Base-by-base conservation (phyloP, 1,139 yeast species). In the Wickerhamiella infanticola region DNA sequence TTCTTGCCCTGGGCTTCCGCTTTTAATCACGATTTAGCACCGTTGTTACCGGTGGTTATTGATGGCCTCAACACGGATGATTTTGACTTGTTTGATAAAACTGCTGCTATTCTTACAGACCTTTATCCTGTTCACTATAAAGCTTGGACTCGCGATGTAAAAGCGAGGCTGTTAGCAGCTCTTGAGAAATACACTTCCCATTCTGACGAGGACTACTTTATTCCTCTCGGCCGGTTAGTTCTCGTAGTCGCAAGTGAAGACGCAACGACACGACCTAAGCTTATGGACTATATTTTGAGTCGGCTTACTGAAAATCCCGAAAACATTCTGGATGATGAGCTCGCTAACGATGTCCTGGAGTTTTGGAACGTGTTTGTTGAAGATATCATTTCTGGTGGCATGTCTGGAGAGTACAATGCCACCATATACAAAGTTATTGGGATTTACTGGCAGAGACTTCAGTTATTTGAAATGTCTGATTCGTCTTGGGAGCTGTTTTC, bases 331-430 rank as follows among this genome's bases (percentile, higher is more conserved):
- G 88, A 84, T 27, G 95, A 88, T 58, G 64, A 64, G 13, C 65
- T 82, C 9, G 80, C 94, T 13, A 75, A 72, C 40, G 79, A 77
- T 47, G 68, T 85, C 53, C 67, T 83, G 4, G 78, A 78, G 45
- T 84, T 86, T 57, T 90, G 97, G 97, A 74, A 75, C 46, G 80
- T 78, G 48, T 68, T 81, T 45, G 76, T 80, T 7, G 93, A 82
- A 50, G 70, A 74, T 1, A 74, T 73, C 48, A 64, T 72, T 23
- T 80, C 74, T 52, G 80, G 75, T 47, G 70, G 80, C 67, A 23
- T 43, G 58, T 58, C 13, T 47, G 5, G 66, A 69, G 53, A 63
- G 7, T 41, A 47, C 5, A 64, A 64, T 37, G 62, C 43, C 11
- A 35, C 47, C 18, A 39, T 74, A 33, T 58, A 64, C 26, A 61